phyloP scores from a whole-genome alignment of 352 stramenopile genomes.

The Phytophthora pisi region DNA sequence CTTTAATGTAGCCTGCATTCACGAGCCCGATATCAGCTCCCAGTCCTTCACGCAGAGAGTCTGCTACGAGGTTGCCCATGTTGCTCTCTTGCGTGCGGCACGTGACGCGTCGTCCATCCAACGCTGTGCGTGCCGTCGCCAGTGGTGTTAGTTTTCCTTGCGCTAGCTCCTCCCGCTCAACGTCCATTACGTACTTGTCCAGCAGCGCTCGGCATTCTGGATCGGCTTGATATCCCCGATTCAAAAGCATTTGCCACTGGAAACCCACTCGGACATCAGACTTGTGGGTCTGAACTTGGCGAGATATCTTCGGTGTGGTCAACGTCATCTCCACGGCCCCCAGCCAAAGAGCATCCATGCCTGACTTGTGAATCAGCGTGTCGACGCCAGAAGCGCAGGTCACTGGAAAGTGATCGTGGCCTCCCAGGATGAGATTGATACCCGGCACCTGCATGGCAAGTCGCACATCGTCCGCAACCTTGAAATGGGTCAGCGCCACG shows the following conservation, averaged over 20 bases:
- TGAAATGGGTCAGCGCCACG: conserved; percentile 82
- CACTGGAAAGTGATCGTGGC: conserved; percentile 89
- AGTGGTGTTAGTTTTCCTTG: conserved; percentile 52
- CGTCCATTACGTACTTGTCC: conserved; percentile 43
- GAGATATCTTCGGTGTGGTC: conserved; percentile 3
- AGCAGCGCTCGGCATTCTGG: conserved; percentile 47
- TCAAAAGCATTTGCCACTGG: conserved; percentile 79
- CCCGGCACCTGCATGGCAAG: conserved; percentile 62
- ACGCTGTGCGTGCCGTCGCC: conserved; percentile 31
- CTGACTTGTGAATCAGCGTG: conserved; percentile 87
- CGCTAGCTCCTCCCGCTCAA: conserved; percentile 56
- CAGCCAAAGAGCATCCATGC: conserved; percentile 84
- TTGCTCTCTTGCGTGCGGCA: conserved; percentile 73
- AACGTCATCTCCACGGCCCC: conserved; percentile 74
- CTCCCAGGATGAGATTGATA: conserved; percentile 88
- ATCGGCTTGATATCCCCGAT: conserved; percentile 59
- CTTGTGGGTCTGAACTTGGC: background rate
- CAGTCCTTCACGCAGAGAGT: conserved; percentile 69
- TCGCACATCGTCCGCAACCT: conserved; percentile 60
- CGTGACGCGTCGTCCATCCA: conserved; percentile 72
- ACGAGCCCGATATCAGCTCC: conserved; percentile 62
- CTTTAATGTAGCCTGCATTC: conserved; percentile 86
- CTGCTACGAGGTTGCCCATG: conserved; percentile 78
- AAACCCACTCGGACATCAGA: conserved; percentile 33
- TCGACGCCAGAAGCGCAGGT: conserved; percentile 50